These are phyloP conservation scores for Kodamaea fukazawae DNA, from an alignment of 805 yeast species.

Conservation along the genomic window DNA sequence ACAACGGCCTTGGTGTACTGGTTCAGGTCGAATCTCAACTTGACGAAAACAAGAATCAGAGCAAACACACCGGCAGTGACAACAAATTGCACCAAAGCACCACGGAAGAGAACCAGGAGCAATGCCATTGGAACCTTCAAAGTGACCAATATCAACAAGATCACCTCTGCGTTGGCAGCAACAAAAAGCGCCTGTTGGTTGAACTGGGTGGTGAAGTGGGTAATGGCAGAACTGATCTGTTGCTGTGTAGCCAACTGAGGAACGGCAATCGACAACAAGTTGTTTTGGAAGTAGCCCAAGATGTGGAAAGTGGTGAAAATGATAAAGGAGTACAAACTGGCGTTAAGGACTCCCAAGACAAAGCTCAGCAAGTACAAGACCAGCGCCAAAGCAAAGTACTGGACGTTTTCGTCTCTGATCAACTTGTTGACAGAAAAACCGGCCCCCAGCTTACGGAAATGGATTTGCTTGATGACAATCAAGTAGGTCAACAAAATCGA, in stretches of 20 bases:
- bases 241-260: conserved; percentile 37
- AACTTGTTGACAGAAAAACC: conserved; percentile 15
- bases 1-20: conserved; percentile 39
- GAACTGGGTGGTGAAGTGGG: conserved; percentile 27
- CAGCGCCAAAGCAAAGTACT: conserved; percentile 34
- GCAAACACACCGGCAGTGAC: conserved; percentile 35
- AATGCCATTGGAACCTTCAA: conserved; percentile 26
- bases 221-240: conserved; percentile 25
- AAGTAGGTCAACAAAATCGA: conserved; percentile 58
- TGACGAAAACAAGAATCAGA: conserved; percentile 30
- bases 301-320: conserved; percentile 39
- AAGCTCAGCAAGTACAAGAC: conserved; percentile 29
- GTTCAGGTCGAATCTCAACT: conserved; percentile 34
- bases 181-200: conserved; percentile 36
- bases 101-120: conserved; percentile 21
- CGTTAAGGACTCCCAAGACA: conserved; percentile 34
- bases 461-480: conserved; percentile 61
- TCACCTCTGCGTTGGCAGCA: conserved; percentile 38
- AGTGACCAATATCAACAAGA: conserved; percentile 23
- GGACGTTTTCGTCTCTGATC: conserved; percentile 41
- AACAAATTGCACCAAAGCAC: conserved; percentile 24
- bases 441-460: conserved; percentile 38
- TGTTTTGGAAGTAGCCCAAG: conserved; percentile 37
- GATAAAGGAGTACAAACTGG: conserved; percentile 35
- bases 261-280: conserved; percentile 23